Evolutionary conservation across 1,284 basidiomycete genomes (phyloP).

Genomic region (Sutorius eximius): DNA sequence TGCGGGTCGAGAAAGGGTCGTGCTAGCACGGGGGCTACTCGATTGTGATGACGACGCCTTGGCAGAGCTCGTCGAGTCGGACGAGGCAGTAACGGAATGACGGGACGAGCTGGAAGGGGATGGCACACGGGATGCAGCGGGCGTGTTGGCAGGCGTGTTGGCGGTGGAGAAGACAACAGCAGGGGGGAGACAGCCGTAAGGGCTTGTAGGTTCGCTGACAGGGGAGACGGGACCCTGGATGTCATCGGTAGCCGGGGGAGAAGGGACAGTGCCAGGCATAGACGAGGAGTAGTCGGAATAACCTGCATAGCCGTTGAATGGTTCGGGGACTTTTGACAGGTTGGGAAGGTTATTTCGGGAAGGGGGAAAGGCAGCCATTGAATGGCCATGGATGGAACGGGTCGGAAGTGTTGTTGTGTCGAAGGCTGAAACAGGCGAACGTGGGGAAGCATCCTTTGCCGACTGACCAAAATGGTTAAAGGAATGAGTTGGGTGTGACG

Average conservation of each 20-base stretch:
- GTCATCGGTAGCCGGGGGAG: constrained; percentile 37
- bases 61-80: constrained; percentile 13
- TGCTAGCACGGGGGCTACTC: constrained; percentile 40
- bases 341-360: constrained; percentile 27
- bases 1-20: constrained; percentile 52
- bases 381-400: constrained; percentile 34
- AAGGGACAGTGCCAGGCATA: constrained; percentile 55
- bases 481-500: constrained; percentile 44
- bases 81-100: constrained; percentile 10
- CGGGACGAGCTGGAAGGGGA: constrained; percentile 33
- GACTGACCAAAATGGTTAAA: constrained; percentile 46
- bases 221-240: constrained; percentile 29
- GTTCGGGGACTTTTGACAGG: constrained; percentile 41
- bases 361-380: constrained; percentile 29
- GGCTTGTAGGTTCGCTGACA: constrained; percentile 32
- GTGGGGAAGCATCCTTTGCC: constrained; percentile 26
- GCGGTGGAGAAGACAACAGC: constrained; percentile 56
- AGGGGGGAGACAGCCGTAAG: constrained; percentile 58
- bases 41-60: constrained; percentile 22
- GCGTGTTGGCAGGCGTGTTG: constrained; percentile 43
- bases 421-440: constrained; percentile 46
- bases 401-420: constrained; percentile 50
- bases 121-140: constrained; percentile 43
- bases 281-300: constrained; percentile 65
- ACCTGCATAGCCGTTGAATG: constrained; percentile 56